These are phyloP conservation scores for Eucalyptus curtisii DNA, from an alignment of 345 rosid species.

Conservation along the genomic window DNA sequence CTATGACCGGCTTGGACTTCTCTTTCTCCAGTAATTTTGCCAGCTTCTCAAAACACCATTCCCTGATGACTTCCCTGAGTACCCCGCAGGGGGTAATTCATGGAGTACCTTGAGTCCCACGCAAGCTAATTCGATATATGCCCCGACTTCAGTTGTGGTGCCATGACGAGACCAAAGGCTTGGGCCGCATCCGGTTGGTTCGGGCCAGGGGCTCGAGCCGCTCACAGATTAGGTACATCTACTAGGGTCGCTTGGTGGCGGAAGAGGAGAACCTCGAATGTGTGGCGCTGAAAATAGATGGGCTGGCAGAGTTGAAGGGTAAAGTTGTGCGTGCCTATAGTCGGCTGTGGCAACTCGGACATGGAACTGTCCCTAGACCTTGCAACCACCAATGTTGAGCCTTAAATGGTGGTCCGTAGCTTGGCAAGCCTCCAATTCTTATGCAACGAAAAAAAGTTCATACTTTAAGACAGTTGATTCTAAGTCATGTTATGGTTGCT, in stretches of 20 bases:
- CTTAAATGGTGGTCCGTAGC: conserved; percentile 33
- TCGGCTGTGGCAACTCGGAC: conserved; percentile 48
- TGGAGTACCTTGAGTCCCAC: no score
- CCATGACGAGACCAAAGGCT: no score
- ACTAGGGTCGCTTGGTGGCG: conserved; percentile 38
- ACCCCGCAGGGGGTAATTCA: no score
- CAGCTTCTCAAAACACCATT: no score
- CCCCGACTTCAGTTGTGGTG: no score
- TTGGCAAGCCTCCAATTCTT: conserved; percentile 2
- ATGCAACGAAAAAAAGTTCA: no score
- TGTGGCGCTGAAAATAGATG: conserved; percentile 29
- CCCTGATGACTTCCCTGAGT: no score
- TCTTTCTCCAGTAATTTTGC: no score
- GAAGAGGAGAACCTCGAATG: conserved; percentile 38
- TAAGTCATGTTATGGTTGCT: background rate
- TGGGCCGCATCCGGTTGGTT: no score
- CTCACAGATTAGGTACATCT: conserved; percentile 7
- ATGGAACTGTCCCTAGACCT: conserved; percentile 41
- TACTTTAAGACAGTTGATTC: background rate
- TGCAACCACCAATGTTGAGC: conserved; percentile 24
- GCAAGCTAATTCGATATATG: no score
- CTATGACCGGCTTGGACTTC: no score
- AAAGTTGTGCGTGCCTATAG: conserved; percentile 28
- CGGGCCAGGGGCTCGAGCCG: no score
- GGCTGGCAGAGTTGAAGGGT: conserved; percentile 16